Base-by-base conservation (phyloP, 2,329 filamentous ascomycete species). In the Venturia carpophila region DNA sequence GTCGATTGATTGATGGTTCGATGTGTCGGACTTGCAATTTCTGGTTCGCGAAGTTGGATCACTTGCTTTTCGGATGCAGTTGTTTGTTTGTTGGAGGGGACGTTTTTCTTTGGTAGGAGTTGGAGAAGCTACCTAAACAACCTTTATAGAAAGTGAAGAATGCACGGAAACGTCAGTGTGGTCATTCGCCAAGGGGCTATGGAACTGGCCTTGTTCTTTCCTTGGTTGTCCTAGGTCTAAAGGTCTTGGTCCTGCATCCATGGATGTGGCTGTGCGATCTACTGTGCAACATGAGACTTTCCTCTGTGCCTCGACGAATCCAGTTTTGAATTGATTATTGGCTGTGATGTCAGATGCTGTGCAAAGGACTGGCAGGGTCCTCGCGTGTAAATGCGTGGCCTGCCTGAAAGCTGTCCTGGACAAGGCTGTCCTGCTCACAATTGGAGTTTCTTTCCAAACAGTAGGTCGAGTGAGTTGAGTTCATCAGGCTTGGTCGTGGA, bases 1-100 rank as follows among this genome's bases (percentile, higher is more conserved):
- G 52, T 21, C 75, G 67, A 67, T 62, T 64, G 60, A 52, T 34
- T 62, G 63, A 34, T 34, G 9, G 45, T 37, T 34, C 3, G 30
- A 34, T 3, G 30, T 3, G 30, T 34, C 3, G 30, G 30, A 34
- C 3, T 34, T 34, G 30, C n/a, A n/a, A n/a, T n/a, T n/a, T n/a
- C n/a, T 61, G 34, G 19, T 61, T 34, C 3, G 24, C 21, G 13
- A 34, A 24, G 9, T 41, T 42, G 5, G 55, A 39, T 34, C 6
- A 6, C 6, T 34, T 34, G 6, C 30, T 3, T 34, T 34, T 6
- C 30, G 30, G n/a, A n/a, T n/a, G n/a, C n/a, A n/a, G n/a, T n/a
- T 34, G 30, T 34, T 60, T 58, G 55, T 24, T 47, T 47, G 19
- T n/a, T n/a, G 45, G 15, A 34, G 30, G 30, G 30, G 30, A n/a